Conservation (phyloP, 2,329 filamentous ascomycete genomes). For the Zymoseptoria brevis region DNA sequence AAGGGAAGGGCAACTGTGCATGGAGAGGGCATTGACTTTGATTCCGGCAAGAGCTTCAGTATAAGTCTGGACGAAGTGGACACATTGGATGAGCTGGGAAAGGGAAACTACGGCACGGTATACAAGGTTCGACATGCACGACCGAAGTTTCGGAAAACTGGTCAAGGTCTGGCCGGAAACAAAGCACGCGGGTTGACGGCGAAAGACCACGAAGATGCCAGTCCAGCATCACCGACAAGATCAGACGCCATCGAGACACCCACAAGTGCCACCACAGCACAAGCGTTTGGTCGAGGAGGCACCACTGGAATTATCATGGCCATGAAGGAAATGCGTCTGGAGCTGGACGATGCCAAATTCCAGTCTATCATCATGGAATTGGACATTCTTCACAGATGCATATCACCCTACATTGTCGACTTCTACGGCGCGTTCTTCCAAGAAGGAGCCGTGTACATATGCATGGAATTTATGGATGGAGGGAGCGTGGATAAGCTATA, state of each 20-base stretch:
- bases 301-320: slow-evolving; percentile 80
- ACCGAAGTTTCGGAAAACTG: slow-evolving; percentile 53
- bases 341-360: slow-evolving; percentile 94
- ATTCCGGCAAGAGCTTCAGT: slow-evolving; percentile 77
- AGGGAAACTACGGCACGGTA: slow-evolving; percentile 96
- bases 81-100: slow-evolving; percentile 84
- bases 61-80: slow-evolving; percentile 96
- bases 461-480: slow-evolving; percentile 98
- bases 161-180: slow-evolving; percentile 53
- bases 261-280: slow-evolving; percentile 11
- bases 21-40: slow-evolving; percentile 83
- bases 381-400: slow-evolving; percentile 88
- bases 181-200: slow-evolving; percentile 35
- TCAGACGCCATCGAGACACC: slow-evolving; percentile 26
- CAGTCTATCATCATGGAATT: slow-evolving; percentile 96
- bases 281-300: slow-evolving; percentile 34
- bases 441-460: slow-evolving; percentile 97
- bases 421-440: slow-evolving; percentile 99
- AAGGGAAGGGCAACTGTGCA: slow-evolving; percentile 87
- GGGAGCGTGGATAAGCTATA: slow-evolving; percentile 97
- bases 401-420: slow-evolving; percentile 94
- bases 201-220: slow-evolving; percentile 14
- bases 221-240: slow-evolving; percentile 15
- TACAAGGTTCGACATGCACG: slow-evolving; percentile 90
- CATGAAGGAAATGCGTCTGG: slow-evolving; percentile 96